Evolutionary conservation across 768 basidiomycete genomes (phyloP).

Genomic region (Suillus decipiens): DNA sequence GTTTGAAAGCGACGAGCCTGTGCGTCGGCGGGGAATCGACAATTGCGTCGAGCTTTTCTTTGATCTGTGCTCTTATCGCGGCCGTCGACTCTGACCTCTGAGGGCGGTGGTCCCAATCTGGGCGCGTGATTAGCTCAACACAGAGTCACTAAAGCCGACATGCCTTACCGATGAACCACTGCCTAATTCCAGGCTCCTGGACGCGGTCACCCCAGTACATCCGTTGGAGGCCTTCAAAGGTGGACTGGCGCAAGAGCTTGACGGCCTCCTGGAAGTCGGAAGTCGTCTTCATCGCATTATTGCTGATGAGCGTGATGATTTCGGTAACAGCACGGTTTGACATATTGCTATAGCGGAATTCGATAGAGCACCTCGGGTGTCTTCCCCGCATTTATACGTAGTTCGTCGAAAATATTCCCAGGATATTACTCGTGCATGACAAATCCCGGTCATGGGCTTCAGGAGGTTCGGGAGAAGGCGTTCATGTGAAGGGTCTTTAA

Average conservation of each 20-base stretch:
- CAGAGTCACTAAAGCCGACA: not conserved
- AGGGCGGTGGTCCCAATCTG: slow-evolving; percentile 5
- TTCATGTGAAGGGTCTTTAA: not conserved
- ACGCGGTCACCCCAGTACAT: slow-evolving; percentile 5
- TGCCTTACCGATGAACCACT: slow-evolving; percentile 3
- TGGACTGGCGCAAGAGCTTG: not conserved
- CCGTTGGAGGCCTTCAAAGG: not conserved
- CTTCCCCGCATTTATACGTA: not conserved
- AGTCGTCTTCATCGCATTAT: not conserved
- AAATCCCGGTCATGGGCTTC: not conserved
- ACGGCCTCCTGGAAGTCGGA: not conserved
- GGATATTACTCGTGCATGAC: not conserved
- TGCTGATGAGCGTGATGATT: not conserved
- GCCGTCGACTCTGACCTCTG: not conserved
- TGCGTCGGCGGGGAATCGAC: not conserved
- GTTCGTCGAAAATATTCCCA: not conserved
- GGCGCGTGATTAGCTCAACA: not conserved
- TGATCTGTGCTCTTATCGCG: not conserved
- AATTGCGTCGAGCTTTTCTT: slow-evolving; percentile 1
- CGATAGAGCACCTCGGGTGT: not conserved
- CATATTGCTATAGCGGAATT: not conserved
- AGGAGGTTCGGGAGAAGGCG: not conserved
- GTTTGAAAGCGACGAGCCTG: slow-evolving; percentile 10
- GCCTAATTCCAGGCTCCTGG: slow-evolving; percentile 8
- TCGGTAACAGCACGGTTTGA: not conserved